These are phyloP conservation scores for Mycena galopus DNA, from an alignment of 768 basidiomycete species.

Conservation along the genomic window DNA sequence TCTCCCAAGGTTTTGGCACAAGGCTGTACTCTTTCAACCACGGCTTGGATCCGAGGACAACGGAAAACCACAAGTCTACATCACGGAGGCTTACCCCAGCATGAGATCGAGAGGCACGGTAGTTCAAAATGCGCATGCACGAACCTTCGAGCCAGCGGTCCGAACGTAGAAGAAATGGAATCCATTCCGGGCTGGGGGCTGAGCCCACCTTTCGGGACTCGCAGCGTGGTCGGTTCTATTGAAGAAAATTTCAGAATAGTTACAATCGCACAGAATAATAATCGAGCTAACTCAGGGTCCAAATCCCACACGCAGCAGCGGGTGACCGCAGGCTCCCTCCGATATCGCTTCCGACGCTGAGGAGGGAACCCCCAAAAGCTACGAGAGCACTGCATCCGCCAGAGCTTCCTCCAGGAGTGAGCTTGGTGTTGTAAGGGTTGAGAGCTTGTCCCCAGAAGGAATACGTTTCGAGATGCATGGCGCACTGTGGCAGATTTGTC, in stretches of 20 bases:
- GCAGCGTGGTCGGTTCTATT: slow-evolving; percentile 40
- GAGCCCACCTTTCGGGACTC: slow-evolving; percentile 62
- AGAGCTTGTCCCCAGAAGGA: slow-evolving; percentile 51
- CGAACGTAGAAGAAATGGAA: slow-evolving; percentile 66
- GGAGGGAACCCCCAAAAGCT: slow-evolving; percentile 58
- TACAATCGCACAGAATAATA: no score
- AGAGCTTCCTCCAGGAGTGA: slow-evolving; percentile 65
- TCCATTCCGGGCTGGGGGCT: slow-evolving; percentile 59
- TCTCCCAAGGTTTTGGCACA: slow-evolving; percentile 44
- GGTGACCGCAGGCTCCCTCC: slow-evolving; percentile 52
- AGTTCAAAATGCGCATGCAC: slow-evolving; percentile 32
- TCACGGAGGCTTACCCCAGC: slow-evolving; percentile 43
- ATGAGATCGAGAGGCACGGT: background rate
- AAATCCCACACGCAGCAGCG: slow-evolving; percentile 39
- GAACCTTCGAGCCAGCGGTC: slow-evolving; percentile 63
- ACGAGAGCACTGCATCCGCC: slow-evolving; percentile 66
- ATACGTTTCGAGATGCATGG: slow-evolving; percentile 54
- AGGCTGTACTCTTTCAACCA: slow-evolving; percentile 56
- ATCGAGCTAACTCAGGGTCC: slow-evolving; percentile 18
- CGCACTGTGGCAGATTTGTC: slow-evolving; percentile 58
- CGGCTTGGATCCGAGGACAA: slow-evolving; percentile 51
- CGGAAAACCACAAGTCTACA: slow-evolving; percentile 46
- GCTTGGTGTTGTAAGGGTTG: slow-evolving; percentile 59
- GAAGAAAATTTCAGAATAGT: background rate
- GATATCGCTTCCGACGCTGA: slow-evolving; percentile 59